These are phyloP conservation scores for Trichoderma hamatum DNA, from an alignment of 2,329 filamentous ascomycete species.

Conservation along the genomic window DNA sequence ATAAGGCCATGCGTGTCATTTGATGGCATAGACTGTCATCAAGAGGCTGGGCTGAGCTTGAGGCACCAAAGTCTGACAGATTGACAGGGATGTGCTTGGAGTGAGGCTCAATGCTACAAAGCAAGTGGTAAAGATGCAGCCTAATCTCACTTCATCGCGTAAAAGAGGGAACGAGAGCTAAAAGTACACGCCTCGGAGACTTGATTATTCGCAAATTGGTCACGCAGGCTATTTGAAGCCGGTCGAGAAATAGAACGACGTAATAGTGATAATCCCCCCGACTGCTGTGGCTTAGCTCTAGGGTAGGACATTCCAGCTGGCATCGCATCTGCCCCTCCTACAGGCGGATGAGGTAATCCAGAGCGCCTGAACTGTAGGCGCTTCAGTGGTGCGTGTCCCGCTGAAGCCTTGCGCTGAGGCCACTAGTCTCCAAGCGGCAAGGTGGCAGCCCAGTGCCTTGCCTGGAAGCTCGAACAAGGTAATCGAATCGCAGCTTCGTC, in stretches of 20 bases:
- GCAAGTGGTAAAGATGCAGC: not conserved
- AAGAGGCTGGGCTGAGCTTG: not conserved
- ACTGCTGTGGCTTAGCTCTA: not conserved
- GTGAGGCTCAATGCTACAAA: not conserved
- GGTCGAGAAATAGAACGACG: not conserved
- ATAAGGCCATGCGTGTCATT: not conserved
- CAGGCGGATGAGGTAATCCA: slow-evolving; percentile 14
- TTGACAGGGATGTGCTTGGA: not conserved
- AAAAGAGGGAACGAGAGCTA: not conserved
- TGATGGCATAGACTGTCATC: not conserved
- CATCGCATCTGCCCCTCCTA: not conserved
- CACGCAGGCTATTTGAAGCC: not conserved
- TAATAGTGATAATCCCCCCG: not conserved
- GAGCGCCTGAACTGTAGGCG: not conserved
- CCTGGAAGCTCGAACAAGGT: slow-evolving; percentile 20
- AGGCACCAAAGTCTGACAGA: not conserved
- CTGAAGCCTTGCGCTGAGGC: slow-evolving; percentile 29
- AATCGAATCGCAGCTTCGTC: slow-evolving; percentile 24
- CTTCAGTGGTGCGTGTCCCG: slow-evolving; percentile 28
- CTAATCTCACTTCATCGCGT: not conserved
- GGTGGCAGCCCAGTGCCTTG: slow-evolving; percentile 21
- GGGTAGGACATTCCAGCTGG: not conserved
- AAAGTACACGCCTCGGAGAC: not conserved
- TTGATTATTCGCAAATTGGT: not conserved
- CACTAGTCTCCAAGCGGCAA: slow-evolving; percentile 15